A percentile compares a stretch with the other conserved stretches of the same genome.
These are phyloP conservation scores for Colletotrichum incanum DNA, from an alignment of 2,329 filamentous ascomycete species.

Conservation along the genomic window DNA sequence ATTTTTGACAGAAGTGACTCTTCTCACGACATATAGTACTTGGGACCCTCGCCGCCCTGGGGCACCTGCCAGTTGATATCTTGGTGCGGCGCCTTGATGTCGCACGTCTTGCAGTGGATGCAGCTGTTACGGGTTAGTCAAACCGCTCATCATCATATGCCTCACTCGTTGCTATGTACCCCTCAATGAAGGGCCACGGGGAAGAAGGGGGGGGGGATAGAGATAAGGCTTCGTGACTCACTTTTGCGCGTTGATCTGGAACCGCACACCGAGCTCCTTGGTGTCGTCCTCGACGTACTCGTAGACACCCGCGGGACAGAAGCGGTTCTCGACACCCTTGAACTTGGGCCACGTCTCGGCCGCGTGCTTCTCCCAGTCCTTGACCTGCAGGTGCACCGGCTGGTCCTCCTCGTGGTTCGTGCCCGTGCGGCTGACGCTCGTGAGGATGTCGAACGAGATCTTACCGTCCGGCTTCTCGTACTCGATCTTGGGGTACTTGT, in stretches of 20 bases:
- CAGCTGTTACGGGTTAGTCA: slow-evolving; percentile 71
- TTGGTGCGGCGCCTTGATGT: slow-evolving; percentile 97
- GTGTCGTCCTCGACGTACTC: slow-evolving; percentile 95
- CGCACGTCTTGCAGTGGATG: slow-evolving; percentile 99
- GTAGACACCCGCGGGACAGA: slow-evolving; percentile 97
- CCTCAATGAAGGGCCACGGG: neutral
- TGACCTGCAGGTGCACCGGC: slow-evolving; percentile 94
- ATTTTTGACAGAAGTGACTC: neutral
- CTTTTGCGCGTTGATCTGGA: slow-evolving; percentile 99
- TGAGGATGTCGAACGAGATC: slow-evolving; percentile 96
- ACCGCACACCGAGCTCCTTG: slow-evolving; percentile 90
- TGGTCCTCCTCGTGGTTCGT: slow-evolving; percentile 99
- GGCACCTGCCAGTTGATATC: slow-evolving; percentile 98
- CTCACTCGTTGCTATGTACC: neutral
- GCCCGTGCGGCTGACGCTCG: slow-evolving; percentile 93
- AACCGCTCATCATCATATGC: neutral
- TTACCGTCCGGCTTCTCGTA: slow-evolving; percentile 97
- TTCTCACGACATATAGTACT: slow-evolving; percentile 78
- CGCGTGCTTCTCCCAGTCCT: slow-evolving; percentile 94
- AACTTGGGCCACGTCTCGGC: slow-evolving; percentile 87
- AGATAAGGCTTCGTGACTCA: slow-evolving; percentile 66
- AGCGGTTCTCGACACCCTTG: slow-evolving; percentile 94
- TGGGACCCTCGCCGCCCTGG: slow-evolving; percentile 86
- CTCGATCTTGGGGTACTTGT: slow-evolving; percentile 88
- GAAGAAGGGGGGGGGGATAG: neutral